phyloP scores from a whole-genome alignment of 2,329 filamentous ascomycete genomes.

The Beauveria sp. region DNA sequence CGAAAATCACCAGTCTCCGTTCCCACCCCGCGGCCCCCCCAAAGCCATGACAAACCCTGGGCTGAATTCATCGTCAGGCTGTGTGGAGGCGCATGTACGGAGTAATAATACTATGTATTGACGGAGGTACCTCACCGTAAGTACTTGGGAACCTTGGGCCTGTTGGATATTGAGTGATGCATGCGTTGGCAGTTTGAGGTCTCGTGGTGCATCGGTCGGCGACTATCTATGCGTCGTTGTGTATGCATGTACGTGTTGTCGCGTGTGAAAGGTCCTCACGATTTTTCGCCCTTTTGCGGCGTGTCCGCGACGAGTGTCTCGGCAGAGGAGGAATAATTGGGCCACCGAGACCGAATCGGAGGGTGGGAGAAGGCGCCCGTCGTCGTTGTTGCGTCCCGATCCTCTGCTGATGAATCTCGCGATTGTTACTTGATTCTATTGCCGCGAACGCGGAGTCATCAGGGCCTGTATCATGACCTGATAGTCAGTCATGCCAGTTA shows the following conservation, averaged over 20 bases:
- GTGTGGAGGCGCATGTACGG: background rate
- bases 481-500: background rate
- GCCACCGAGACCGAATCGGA: background rate
- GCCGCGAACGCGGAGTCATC: background rate
- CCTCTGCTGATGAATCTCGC: background rate
- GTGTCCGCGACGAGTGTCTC: slow-evolving; percentile 6
- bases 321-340: background rate
- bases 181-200: slow-evolving; percentile 6
- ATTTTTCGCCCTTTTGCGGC: background rate
- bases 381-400: background rate
- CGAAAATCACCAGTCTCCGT: too few species aligned
- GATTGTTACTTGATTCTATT: background rate
- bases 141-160: background rate
- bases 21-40: background rate
- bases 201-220: background rate
- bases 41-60: background rate
- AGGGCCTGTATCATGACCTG: background rate
- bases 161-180: background rate
- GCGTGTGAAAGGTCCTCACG: background rate
- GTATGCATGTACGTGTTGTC: background rate
- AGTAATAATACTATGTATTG: background rate
- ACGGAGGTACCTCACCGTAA: background rate
- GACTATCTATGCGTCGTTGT: background rate
- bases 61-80: slow-evolving; percentile 6
- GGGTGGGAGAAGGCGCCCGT: background rate